These are phyloP conservation scores for Luvunga scandens DNA, from an alignment of 345 rosid species.

Conservation along the genomic window DNA sequence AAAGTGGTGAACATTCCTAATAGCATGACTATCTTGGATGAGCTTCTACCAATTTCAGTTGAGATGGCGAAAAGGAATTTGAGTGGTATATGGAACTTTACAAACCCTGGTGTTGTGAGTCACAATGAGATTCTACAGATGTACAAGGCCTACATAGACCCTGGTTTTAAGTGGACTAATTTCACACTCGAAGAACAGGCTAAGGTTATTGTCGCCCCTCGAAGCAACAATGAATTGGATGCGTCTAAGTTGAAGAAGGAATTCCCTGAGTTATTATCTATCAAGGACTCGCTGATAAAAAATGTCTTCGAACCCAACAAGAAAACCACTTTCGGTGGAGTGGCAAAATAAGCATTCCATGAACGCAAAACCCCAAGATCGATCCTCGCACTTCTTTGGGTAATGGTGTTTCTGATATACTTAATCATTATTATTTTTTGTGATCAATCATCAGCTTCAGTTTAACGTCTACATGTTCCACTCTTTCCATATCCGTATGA, in stretches of 20 bases:
- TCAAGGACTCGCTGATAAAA: constrained; percentile 67
- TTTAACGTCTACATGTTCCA: not conserved
- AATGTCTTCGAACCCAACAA: constrained; percentile 58
- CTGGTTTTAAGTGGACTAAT: constrained; percentile 56
- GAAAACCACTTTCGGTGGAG: constrained; percentile 18
- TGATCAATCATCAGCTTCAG: not conserved
- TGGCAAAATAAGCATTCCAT: constrained; percentile 4
- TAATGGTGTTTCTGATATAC: not conserved
- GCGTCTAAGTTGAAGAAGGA: constrained; percentile 66
- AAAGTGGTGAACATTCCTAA: constrained; percentile 82
- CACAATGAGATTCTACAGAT: constrained; percentile 76
- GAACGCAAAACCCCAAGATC: not conserved
- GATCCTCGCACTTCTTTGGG: not conserved
- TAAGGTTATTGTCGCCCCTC: constrained; percentile 66
- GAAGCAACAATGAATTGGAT: constrained; percentile 83
- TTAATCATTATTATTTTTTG: not conserved
- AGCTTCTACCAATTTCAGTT: constrained; percentile 67
- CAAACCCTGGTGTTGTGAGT: constrained; percentile 76
- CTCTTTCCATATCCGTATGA: not conserved
- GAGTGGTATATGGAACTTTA: constrained; percentile 77
- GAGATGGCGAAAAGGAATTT: constrained; percentile 79
- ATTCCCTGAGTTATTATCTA: constrained; percentile 64
- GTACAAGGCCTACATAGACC: constrained; percentile 69
- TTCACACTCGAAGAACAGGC: constrained; percentile 70
- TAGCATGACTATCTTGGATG: constrained; percentile 77